Evolutionary conservation across 2,329 filamentous ascomycete species (phyloP).

Genomic region (Fusarium proliferatum): DNA sequence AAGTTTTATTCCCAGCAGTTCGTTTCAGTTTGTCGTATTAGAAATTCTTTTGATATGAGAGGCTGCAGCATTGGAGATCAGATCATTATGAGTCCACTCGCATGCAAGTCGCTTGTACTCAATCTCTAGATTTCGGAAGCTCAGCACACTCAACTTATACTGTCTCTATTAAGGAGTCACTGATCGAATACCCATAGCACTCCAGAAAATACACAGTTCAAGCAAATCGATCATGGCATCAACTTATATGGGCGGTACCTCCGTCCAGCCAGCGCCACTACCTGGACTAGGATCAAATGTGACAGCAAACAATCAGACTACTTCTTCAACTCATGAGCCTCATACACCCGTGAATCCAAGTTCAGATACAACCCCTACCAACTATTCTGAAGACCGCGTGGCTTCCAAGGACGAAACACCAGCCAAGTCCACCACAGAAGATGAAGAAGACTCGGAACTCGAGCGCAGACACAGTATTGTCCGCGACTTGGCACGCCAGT

Average conservation of each 20-base stretch:
- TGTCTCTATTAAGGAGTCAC: fast-evolving
- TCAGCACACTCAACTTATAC: background rate
- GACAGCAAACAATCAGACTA: background rate
- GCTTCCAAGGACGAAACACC: background rate
- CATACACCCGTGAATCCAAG: constrained; percentile 2
- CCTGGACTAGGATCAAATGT: background rate
- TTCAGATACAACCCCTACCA: constrained; percentile 1
- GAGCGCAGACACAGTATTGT: constrained; percentile 51
- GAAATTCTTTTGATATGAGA: background rate
- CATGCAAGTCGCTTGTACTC: background rate
- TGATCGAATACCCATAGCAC: background rate
- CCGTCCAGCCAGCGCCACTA: background rate
- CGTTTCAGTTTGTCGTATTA: background rate
- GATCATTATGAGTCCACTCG: background rate
- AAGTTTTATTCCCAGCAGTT: background rate
- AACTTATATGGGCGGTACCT: background rate
- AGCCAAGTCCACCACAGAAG: constrained; percentile 29
- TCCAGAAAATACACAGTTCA: background rate
- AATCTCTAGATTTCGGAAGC: background rate
- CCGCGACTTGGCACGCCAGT: constrained; percentile 62
- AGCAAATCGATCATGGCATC: background rate
- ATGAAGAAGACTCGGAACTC: constrained; percentile 54
- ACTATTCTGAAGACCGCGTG: background rate
- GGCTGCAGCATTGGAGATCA: background rate
- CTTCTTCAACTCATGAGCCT: background rate